Conservation (phyloP, 1,139 yeast species). For the Taiozyma sp. region DNA sequence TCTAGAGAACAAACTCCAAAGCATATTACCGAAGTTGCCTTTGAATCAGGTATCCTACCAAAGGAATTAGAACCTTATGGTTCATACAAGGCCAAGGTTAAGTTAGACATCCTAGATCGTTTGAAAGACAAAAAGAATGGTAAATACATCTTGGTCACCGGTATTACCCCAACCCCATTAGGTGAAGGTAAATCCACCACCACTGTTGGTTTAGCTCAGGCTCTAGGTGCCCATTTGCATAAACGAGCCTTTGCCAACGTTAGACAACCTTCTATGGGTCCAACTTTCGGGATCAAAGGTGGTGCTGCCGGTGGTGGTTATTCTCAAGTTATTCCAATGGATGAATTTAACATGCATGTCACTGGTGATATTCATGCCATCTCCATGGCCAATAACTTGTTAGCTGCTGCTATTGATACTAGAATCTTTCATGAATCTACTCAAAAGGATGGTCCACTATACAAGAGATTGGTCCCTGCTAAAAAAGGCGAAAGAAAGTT, state of each 20-base stretch:
- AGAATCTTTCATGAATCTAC: conserved; percentile 79
- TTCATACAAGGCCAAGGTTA: conserved; percentile 70
- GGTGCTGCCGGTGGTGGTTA: conserved; percentile 92
- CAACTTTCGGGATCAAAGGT: conserved; percentile 84
- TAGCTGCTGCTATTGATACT: conserved; percentile 83
- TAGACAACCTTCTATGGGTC: conserved; percentile 86
- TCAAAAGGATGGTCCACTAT: conserved; percentile 78
- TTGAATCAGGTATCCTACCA: conserved; percentile 58
- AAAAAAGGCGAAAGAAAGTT: conserved; percentile 81
- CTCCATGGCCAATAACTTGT: conserved; percentile 71
- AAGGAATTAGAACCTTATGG: conserved; percentile 71
- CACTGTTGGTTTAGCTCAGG: conserved; percentile 76
- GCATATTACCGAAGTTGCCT: conserved; percentile 56
- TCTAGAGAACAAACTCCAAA: conserved; percentile 72
- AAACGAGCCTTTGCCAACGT: conserved; percentile 73
- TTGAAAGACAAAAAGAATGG: conserved; percentile 60
- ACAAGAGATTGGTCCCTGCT: conserved; percentile 82
- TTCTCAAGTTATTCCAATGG: conserved; percentile 85
- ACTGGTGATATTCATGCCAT: conserved; percentile 87
- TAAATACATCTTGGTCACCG: conserved; percentile 69
- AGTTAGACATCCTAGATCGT: conserved; percentile 54
- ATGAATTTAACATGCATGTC: conserved; percentile 79
- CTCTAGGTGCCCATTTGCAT: conserved; percentile 70
- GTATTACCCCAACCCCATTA: conserved; percentile 79
- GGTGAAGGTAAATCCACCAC: conserved; percentile 85